phyloP scores from a whole-genome alignment of 2,329 filamentous ascomycete species.

The Colletotrichum orchidophilum region DNA sequence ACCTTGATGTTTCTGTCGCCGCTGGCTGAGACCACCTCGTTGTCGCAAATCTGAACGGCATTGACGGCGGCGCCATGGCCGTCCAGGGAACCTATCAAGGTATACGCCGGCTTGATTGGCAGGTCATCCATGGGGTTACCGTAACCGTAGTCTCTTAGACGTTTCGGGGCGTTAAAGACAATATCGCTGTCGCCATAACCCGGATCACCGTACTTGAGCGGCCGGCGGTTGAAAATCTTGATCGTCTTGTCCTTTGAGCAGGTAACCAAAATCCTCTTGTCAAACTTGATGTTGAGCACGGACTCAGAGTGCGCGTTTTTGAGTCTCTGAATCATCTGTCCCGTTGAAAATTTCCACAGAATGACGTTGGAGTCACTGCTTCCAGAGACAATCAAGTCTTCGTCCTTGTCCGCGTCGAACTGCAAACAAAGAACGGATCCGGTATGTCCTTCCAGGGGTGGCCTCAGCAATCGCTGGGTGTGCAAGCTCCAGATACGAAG shows the following conservation, averaged over 20 bases:
- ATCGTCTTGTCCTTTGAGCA: slow-evolving; percentile 98
- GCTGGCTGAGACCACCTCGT: slow-evolving; percentile 92
- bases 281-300: slow-evolving; percentile 92
- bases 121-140: slow-evolving; percentile 56
- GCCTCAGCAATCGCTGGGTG: slow-evolving; percentile 78
- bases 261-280: slow-evolving; percentile 90
- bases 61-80: slow-evolving; percentile 95
- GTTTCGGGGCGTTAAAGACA: slow-evolving; percentile 63
- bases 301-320: slow-evolving; percentile 85
- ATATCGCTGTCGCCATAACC: slow-evolving; percentile 58
- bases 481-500: slow-evolving; percentile 91
- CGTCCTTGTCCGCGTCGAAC: slow-evolving; percentile 86
- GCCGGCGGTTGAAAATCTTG: slow-evolving; percentile 89
- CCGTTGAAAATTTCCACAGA: slow-evolving; percentile 93
- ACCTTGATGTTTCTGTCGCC: slow-evolving; percentile 94
- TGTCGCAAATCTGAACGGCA: slow-evolving; percentile 87
- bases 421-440: slow-evolving; percentile 95
- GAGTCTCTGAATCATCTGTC: slow-evolving; percentile 81
- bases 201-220: slow-evolving; percentile 68
- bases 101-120: slow-evolving; percentile 71
- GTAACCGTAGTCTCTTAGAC: slow-evolving; percentile 64
- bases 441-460: slow-evolving; percentile 79
- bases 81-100: slow-evolving; percentile 79
- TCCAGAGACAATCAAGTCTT: slow-evolving; percentile 94
- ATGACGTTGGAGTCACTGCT: slow-evolving; percentile 93